A percentile compares a stretch with the other conserved stretches of the same genome.
These are phyloP conservation scores for Epichloe typhina DNA, from an alignment of 2,329 filamentous ascomycete species.

Conservation along the genomic window DNA sequence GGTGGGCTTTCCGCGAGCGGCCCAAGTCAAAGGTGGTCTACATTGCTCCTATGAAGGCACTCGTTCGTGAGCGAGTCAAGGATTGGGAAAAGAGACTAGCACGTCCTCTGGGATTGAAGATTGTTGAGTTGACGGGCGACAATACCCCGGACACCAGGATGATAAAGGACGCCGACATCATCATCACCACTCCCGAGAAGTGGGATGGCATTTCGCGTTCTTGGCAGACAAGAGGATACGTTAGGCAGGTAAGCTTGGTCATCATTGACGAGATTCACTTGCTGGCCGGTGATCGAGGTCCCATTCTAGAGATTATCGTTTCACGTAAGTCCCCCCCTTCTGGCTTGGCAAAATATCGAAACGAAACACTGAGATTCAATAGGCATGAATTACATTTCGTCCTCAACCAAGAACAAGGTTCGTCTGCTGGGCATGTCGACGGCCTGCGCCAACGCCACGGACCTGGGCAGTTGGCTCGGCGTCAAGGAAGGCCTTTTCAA, in stretches of 20 bases:
- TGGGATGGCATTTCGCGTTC: slow-evolving; percentile 99
- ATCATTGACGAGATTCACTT: slow-evolving; percentile 99
- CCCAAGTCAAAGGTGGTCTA: slow-evolving; percentile 97
- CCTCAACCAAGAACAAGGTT: slow-evolving; percentile 80
- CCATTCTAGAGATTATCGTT: slow-evolving; percentile 95
- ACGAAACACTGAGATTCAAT: slow-evolving; percentile 9
- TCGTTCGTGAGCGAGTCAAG: slow-evolving; percentile 89
- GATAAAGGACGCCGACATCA: slow-evolving; percentile 91
- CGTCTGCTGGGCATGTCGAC: slow-evolving; percentile 97
- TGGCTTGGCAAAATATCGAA: too few relatives aligned
- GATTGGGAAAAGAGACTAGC: slow-evolving; percentile 84
- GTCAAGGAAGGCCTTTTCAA: slow-evolving; percentile 95
- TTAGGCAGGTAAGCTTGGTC: slow-evolving; percentile 85
- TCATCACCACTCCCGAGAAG: slow-evolving; percentile 98
- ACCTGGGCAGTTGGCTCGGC: slow-evolving; percentile 91
- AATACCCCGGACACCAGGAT: slow-evolving; percentile 95
- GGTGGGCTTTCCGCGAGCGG: slow-evolving; percentile 94
- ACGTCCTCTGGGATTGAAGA: slow-evolving; percentile 67
- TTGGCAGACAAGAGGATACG: slow-evolving; percentile 96
- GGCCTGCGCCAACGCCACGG: slow-evolving; percentile 87
- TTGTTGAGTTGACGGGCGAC: slow-evolving; percentile 92
- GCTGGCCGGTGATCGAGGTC: slow-evolving; percentile 89
- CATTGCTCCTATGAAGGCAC: slow-evolving; percentile 97
- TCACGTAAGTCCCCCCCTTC: slow-evolving; percentile 31
- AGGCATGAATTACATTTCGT: slow-evolving; percentile 96